Conservation (phyloP, 768 basidiomycete genomes). For the Coprinopsis strossmayeri region DNA sequence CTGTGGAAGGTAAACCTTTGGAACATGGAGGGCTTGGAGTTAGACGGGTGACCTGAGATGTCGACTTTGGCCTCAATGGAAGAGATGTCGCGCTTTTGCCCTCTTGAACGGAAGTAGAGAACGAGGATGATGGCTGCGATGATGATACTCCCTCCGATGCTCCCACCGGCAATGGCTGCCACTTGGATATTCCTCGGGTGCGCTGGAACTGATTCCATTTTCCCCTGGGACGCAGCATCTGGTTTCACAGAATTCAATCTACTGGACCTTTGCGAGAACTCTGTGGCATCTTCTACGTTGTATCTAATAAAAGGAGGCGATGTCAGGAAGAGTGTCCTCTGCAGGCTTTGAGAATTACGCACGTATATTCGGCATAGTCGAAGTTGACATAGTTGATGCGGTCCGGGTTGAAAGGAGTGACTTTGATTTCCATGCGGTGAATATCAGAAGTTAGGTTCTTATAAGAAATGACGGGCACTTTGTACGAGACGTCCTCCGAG, state of each 20-base stretch:
- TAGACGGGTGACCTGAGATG: neutral
- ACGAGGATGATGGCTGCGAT: constrained; percentile 4
- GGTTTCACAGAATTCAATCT: neutral
- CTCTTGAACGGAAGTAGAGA: neutral
- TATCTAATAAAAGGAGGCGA: neutral
- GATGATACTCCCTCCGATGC: neutral
- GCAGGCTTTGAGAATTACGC: neutral
- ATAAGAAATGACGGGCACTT: neutral
- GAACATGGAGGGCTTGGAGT: neutral
- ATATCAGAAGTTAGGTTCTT: neutral
- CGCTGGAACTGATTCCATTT: too few relatives aligned
- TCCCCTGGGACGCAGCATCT: neutral
- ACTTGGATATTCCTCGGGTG: neutral
- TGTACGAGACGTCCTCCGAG: neutral
- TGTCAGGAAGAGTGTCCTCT: neutral
- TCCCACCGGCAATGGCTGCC: neutral
- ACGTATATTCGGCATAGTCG: constrained; percentile 3
- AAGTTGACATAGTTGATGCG: constrained; percentile 2
- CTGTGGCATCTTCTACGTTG: neutral
- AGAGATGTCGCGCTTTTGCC: neutral
- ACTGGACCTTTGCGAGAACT: neutral
- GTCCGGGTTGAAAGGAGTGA: neutral
- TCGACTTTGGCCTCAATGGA: neutral
- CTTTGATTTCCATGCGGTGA: neutral
- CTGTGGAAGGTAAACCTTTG: neutral